Conservation (phyloP, 164 flowering plant genomes). For the Hamamelis virginiana region DNA sequence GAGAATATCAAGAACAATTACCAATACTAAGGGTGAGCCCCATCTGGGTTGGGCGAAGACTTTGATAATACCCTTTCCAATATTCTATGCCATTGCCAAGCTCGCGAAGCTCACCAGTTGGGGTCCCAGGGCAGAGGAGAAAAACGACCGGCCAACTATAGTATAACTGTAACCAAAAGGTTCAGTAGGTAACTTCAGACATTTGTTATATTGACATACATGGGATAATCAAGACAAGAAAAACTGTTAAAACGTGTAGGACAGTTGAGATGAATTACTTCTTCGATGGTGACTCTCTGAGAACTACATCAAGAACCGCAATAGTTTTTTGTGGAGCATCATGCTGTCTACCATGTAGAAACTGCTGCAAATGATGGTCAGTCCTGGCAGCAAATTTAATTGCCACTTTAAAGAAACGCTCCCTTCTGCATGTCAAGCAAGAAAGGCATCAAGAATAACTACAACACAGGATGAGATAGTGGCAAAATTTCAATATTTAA, state of each 20-base stretch:
- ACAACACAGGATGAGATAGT: background rate
- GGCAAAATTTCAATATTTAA: background rate
- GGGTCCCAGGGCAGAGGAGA: conserved; percentile 29
- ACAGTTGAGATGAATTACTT: conserved; percentile 21
- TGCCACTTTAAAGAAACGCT: conserved; percentile 54
- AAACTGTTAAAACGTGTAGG: background rate
- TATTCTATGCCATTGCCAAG: conserved; percentile 68
- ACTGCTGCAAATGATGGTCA: conserved; percentile 54
- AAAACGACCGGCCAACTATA: conserved; percentile 73
- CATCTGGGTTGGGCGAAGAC: conserved; percentile 82
- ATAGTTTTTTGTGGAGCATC: conserved; percentile 72
- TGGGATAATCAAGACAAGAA: background rate
- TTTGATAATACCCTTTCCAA: conserved; percentile 78
- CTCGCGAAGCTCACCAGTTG: conserved; percentile 25
- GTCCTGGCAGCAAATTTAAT: conserved; percentile 54
- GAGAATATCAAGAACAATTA: conserved; percentile 17
- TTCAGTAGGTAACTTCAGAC: background rate
- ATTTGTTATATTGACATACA: background rate
- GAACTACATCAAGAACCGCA: conserved; percentile 67
- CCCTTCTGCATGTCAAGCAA: conserved; percentile 42
- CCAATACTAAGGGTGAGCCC: conserved; percentile 81
- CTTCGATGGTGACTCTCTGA: conserved; percentile 44
- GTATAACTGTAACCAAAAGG: conserved; percentile 23
- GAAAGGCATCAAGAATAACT: background rate
- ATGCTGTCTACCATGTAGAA: conserved; percentile 34